Conservation (phyloP, 768 basidiomycete genomes). For the Crassisporium funariophilum region DNA sequence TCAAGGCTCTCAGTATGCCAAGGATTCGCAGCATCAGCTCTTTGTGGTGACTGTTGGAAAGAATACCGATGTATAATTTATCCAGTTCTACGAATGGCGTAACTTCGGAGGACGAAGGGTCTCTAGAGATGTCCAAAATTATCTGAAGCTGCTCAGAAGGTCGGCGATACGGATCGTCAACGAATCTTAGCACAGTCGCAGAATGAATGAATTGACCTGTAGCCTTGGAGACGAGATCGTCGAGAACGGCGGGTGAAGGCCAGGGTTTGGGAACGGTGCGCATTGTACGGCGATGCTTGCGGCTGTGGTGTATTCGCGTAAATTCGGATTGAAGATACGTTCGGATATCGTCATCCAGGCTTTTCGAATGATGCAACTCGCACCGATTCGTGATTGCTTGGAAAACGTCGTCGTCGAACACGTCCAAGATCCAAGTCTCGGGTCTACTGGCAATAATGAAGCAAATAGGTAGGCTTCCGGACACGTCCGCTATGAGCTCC, state of each 20-base stretch:
- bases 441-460: conserved; percentile 1
- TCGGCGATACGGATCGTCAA: background rate
- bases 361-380: background rate
- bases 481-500: background rate
- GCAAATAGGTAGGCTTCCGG: background rate
- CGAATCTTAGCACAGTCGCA: background rate
- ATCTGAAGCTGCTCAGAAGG: background rate
- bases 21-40: too few relatives aligned
- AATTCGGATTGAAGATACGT: background rate
- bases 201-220: conserved; percentile 5
- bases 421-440: background rate
- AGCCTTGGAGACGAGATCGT: background rate
- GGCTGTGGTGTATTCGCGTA: background rate
- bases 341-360: background rate
- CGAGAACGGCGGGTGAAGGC: background rate
- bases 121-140: too few relatives aligned
- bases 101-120: too few relatives aligned
- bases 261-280: background rate
- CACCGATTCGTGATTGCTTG: background rate
- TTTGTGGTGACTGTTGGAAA: too few relatives aligned
- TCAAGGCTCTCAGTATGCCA: too few relatives aligned
- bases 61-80: too few relatives aligned
- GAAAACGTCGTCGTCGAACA: background rate
- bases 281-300: background rate
- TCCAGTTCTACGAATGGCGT: too few relatives aligned